These are phyloP conservation scores for Aspergillus fumigatiaffinis DNA, from an alignment of 2,329 filamentous ascomycete species.

Conservation along the genomic window DNA sequence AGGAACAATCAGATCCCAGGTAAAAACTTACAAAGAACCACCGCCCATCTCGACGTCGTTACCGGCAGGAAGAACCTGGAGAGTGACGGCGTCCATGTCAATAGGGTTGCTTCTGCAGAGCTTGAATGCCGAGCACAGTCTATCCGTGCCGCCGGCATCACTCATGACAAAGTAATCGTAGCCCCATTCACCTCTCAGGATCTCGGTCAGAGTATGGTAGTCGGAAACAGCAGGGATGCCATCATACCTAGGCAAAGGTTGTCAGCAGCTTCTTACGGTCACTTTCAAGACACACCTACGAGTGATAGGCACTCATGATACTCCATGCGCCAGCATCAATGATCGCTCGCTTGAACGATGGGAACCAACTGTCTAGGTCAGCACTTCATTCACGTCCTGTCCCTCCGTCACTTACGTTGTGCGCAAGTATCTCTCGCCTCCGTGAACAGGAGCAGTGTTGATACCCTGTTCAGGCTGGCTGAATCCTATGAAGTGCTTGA, in stretches of 20 bases:
- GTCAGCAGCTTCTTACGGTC: neutral
- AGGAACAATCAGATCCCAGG: neutral
- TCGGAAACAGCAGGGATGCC: conserved; percentile 66
- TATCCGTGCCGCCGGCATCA: conserved; percentile 68
- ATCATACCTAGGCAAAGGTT: conserved; percentile 50
- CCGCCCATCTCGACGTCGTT: conserved; percentile 74
- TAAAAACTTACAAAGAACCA: conserved; percentile 53
- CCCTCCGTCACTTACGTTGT: conserved; percentile 50
- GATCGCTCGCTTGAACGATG: conserved; percentile 65
- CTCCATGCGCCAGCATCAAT: conserved; percentile 64
- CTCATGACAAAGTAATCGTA: conserved; percentile 64
- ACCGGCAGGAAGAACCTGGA: conserved; percentile 62
- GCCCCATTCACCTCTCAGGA: conserved; percentile 68
- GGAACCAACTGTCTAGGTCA: conserved; percentile 38
- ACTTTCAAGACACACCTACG: conserved; percentile 25
- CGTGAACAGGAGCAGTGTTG: conserved; percentile 61
- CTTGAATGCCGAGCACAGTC: conserved; percentile 61
- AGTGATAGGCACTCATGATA: conserved; percentile 72
- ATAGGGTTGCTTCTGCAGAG: conserved; percentile 59
- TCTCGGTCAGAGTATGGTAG: conserved; percentile 62
- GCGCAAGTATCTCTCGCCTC: conserved; percentile 52
- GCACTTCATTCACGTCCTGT: neutral
- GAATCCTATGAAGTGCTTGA: conserved; percentile 73
- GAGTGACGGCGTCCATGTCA: conserved; percentile 62
- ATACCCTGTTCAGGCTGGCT: conserved; percentile 67